A percentile compares a stretch with the other conserved stretches of the same genome.
Conservation (phyloP, 2,329 filamentous ascomycete genomes). For the Dendryphion nanum region DNA sequence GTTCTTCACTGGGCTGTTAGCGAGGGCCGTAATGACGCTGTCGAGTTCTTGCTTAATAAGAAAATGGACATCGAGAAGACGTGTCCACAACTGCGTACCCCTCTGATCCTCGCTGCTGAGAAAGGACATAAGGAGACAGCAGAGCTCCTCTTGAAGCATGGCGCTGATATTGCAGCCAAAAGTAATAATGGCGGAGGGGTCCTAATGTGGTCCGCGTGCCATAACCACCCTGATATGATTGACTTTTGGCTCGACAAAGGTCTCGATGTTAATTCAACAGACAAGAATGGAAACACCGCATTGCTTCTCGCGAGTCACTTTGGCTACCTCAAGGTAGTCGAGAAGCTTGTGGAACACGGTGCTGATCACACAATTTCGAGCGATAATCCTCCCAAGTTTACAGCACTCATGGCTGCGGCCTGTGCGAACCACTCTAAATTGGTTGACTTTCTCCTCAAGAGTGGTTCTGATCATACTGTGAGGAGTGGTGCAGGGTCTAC, state of each 20-base stretch:
- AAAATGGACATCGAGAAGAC: slow-evolving; percentile 15
- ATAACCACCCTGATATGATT: slow-evolving; percentile 12
- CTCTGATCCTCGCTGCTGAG: slow-evolving; percentile 19
- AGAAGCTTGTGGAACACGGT: slow-evolving; percentile 15
- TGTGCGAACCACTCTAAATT: slow-evolving; percentile 8
- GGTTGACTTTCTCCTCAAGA: slow-evolving; percentile 9
- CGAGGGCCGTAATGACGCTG: slow-evolving; percentile 11
- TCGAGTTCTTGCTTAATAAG: slow-evolving; percentile 14
- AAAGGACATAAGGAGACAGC: slow-evolving; percentile 12
- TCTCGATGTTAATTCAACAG: slow-evolving; percentile 9
- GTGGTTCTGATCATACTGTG: slow-evolving; percentile 10
- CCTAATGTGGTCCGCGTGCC: slow-evolving; percentile 15
- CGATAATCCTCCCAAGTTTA: slow-evolving; percentile 6
- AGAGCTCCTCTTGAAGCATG: slow-evolving; percentile 16
- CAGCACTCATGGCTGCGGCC: slow-evolving; percentile 17
- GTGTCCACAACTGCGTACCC: slow-evolving; percentile 14
- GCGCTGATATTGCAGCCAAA: slow-evolving; percentile 10
- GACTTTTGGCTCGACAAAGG: slow-evolving; percentile 14
- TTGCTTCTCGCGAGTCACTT: slow-evolving; percentile 13
- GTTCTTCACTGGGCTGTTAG: slow-evolving; percentile 19
- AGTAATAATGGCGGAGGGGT: slow-evolving; percentile 13
- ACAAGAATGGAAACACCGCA: slow-evolving; percentile 2
- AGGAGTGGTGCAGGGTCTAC: slow-evolving; percentile 4
- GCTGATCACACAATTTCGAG: slow-evolving; percentile 14
- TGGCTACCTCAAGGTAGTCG: slow-evolving; percentile 13